Percentiles rank a stretch among this genome's conserved stretches.
Evolutionary conservation across 306 rosid species (phyloP).

Genomic region (Argentina anserina): DNA sequence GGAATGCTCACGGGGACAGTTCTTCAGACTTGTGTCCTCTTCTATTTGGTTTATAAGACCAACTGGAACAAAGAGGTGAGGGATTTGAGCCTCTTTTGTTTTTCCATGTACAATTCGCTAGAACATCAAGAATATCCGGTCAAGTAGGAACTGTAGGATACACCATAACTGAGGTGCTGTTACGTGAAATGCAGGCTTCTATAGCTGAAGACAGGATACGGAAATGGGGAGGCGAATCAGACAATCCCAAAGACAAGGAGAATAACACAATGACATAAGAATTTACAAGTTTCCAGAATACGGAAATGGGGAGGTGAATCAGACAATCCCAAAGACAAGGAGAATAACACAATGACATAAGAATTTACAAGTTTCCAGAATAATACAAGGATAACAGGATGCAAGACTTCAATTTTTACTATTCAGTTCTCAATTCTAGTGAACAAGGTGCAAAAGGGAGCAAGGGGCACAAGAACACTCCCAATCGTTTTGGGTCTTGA

Average conservation of each 20-base stretch:
- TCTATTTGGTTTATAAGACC: conserved; percentile 50
- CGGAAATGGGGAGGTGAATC: conserved; percentile 41
- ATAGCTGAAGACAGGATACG: conserved; percentile 46
- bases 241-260: not conserved
- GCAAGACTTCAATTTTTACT: no score
- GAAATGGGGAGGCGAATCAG: conserved; percentile 40
- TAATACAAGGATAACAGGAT: no score
- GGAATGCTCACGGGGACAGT: conserved; percentile 71
- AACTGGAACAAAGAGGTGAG: conserved; percentile 74
- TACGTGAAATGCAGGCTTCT: conserved; percentile 33
- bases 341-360: not conserved
- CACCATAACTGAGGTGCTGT: not conserved
- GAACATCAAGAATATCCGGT: not conserved
- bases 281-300: not conserved
- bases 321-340: not conserved
- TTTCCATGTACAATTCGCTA: not conserved
- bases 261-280: not conserved
- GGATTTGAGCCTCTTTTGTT: not conserved
- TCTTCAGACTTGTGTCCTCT: conserved; percentile 58
- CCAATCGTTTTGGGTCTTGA: no score
- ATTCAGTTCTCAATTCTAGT: no score
- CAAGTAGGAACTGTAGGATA: not conserved
- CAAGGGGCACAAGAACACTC: not conserved
- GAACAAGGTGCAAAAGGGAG: no score
- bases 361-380: not conserved